Evolutionary conservation across 768 basidiomycete species (phyloP).

Genomic region (Rhodotorula kratochvilovae): DNA sequence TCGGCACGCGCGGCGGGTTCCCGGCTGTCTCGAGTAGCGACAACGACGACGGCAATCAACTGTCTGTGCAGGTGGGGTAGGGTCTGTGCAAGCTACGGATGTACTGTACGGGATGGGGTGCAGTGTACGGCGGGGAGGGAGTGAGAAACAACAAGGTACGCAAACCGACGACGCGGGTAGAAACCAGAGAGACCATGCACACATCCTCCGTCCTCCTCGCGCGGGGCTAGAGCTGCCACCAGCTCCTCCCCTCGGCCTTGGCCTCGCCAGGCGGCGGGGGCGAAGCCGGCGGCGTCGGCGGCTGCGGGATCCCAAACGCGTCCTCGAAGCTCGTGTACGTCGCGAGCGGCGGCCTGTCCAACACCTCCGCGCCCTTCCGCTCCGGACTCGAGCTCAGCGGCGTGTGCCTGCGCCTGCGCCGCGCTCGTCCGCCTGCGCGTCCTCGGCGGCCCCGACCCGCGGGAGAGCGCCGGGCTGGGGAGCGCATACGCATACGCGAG

Average conservation of each 20-base stretch:
- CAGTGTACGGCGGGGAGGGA: background rate
- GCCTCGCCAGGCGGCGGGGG: background rate
- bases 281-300: constrained; percentile 8
- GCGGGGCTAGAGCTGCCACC: constrained; percentile 3
- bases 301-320: constrained; percentile 10
- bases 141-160: no score
- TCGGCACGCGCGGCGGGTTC: no score
- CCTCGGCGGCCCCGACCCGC: background rate
- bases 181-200: background rate
- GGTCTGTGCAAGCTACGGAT: no score
- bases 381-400: background rate
- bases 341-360: constrained; percentile 14
- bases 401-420: background rate
- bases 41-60: background rate
- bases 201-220: background rate
- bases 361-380: no score
- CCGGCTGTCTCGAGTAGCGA: background rate
- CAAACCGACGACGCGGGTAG: no score
- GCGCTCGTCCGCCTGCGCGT: background rate
- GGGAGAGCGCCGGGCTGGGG: background rate
- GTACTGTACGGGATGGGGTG: background rate
- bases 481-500: background rate
- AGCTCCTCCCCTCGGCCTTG: background rate
- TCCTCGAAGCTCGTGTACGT: constrained; percentile 34
- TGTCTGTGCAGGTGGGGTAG: no score